Percentiles rank a stretch among this genome's conserved stretches.
Evolutionary conservation across 441 rosid species (phyloP).

Genomic region (Daphne laureola): DNA sequence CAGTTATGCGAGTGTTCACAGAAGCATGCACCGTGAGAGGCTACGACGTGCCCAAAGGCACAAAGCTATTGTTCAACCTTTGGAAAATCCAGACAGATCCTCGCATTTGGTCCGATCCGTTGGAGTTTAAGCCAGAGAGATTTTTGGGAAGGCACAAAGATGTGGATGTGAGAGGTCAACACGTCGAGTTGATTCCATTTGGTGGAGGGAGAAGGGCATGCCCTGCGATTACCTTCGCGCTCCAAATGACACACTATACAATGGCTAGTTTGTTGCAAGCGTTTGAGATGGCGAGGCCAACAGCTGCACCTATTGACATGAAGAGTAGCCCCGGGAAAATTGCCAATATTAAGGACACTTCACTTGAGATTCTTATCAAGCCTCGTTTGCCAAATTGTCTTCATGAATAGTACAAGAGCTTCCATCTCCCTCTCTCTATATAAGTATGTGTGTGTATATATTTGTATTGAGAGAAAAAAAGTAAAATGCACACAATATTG

Average conservation of each 20-base stretch:
- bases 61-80: conserved; percentile 21
- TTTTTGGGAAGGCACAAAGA: conserved; percentile 15
- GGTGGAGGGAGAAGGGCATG: conserved; percentile 28
- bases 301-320: conserved; percentile 19
- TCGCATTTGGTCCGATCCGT: conserved; percentile 17
- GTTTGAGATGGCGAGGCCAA: conserved; percentile 9
- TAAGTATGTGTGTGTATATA: no score
- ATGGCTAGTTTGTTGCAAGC: conserved; percentile 21
- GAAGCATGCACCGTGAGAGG: conserved; percentile 22
- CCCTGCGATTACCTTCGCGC: conserved; percentile 15
- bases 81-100: conserved; percentile 27
- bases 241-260: conserved; percentile 17
- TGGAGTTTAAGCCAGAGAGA: conserved; percentile 25
- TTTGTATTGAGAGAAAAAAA: no score
- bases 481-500: no score
- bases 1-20: conserved; percentile 14
- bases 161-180: conserved; percentile 17
- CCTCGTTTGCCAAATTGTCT: conserved; percentile 19
- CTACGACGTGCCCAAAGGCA: conserved; percentile 23
- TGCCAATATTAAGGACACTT: conserved; percentile 22
- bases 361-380: conserved; percentile 19
- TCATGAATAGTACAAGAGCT: conserved; percentile 5
- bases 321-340: conserved; percentile 17
- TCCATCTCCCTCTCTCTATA: no score
- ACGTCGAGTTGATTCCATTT: conserved; percentile 26